Evolutionary conservation across 371 early-diverging fungal species (phyloP).

Genomic region (Blakeslea trispora): DNA sequence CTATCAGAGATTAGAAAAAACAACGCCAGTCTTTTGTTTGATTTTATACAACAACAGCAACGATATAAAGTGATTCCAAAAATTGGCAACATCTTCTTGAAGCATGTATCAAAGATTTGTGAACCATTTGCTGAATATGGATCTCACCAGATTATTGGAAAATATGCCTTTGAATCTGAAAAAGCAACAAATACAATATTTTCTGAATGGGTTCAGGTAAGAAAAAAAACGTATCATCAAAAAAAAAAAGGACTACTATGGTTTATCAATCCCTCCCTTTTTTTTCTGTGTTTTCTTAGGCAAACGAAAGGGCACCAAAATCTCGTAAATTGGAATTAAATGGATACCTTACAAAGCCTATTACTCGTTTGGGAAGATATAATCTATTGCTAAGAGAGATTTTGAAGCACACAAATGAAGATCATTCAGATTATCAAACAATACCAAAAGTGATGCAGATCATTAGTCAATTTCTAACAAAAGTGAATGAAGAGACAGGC

Average conservation of each 20-base stretch:
- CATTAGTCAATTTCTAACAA: constrained; percentile 41
- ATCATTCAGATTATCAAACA: constrained; percentile 70
- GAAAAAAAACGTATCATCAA: too few relatives aligned
- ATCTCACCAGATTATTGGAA: constrained; percentile 82
- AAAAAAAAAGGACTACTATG: too few relatives aligned
- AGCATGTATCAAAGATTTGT: constrained; percentile 64
- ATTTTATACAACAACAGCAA: constrained; percentile 73
- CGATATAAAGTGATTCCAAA: constrained; percentile 70
- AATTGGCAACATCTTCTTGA: constrained; percentile 84
- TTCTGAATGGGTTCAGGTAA: constrained; percentile 72
- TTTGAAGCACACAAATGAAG: constrained; percentile 76
- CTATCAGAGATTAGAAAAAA: constrained; percentile 70
- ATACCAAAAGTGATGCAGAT: constrained; percentile 64
- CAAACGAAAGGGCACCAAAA: constrained; percentile 66
- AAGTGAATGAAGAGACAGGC: constrained; percentile 82
- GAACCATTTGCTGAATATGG: constrained; percentile 87
- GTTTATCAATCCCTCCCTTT: too few relatives aligned
- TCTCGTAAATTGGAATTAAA: constrained; percentile 73
- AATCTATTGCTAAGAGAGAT: constrained; percentile 84
- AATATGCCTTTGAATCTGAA: constrained; percentile 80
- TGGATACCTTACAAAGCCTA: constrained; percentile 80
- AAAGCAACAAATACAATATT: constrained; percentile 66
- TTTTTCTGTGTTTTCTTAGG: constrained; percentile 9
- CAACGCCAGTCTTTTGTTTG: constrained; percentile 67
- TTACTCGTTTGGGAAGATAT: constrained; percentile 85